Evolutionary conservation across 345 rosid species (phyloP), one percentile per base, ranked within the genome.

Genomic region (Aquilaria yunnanensis): DNA sequence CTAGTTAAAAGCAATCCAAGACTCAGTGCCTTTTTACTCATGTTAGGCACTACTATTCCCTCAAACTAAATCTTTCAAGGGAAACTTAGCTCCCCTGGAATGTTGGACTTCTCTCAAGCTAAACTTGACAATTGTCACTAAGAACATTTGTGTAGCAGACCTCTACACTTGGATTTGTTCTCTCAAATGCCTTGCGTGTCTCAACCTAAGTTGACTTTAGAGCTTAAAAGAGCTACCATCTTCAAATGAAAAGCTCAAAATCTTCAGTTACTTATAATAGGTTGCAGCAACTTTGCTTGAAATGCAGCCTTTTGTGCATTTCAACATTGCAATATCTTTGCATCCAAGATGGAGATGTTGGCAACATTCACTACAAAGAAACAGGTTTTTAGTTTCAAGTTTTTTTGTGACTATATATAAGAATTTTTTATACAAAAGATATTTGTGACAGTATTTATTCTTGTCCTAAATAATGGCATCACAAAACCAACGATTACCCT

Each of bases 191-290:
- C 71, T 85, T 43, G 71, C 84, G 33, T 79, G 74, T 66, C 90
- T 87, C 47, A 73, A 82, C 77, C 70, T 87, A 76, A 87, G 94
- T 74, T 79, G 83, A 69, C 81, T 80, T 33, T 88, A 85, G 66
- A 90, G 88, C 5, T 60, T 85, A 80, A 64, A 77, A 60, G 72
- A 81, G 63, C 78, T 87, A 43, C 90, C 95, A 6, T 65, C 65
- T 55, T 81, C 95, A 2, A 54, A 83, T 29, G 74, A 74, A 57
- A 75, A 79, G 23, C 87, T 85, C 33, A 62, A 48, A 85, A 78
- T 72, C 87, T 87, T 63, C 75, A 78, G 75, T 76, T 85, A 74
- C 71, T 87, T 55, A 86, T 85, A 49, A 81, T 88, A 69, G 78
- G 76, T 68, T 81, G 87, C 71, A 86, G 85, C 56, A 85, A 79